Percentiles rank a stretch among this genome's conserved stretches.
Conservation (phyloP, 1,284 basidiomycete genomes). For the Entoloma clypeatum region DNA sequence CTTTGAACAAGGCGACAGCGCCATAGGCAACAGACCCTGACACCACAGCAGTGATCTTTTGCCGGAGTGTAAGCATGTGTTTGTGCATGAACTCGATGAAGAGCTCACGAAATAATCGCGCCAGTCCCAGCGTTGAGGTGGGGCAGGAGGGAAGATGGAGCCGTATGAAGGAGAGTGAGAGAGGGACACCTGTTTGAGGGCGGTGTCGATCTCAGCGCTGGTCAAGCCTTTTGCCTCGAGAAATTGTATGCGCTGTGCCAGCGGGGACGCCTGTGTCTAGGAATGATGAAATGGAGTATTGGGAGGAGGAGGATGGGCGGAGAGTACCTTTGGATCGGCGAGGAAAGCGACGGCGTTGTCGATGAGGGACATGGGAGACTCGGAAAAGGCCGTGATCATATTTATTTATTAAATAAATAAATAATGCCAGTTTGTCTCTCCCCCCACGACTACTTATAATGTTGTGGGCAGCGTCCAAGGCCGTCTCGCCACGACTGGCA, state of each 20-base stretch:
- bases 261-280: slow-evolving; percentile 70
- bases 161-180: slow-evolving; percentile 39
- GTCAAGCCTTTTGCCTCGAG: slow-evolving; percentile 92
- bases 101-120: slow-evolving; percentile 86
- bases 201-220: slow-evolving; percentile 82
- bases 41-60: slow-evolving; percentile 89
- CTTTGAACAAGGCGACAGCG: slow-evolving; percentile 81
- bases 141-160: slow-evolving; percentile 39
- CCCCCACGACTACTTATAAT: slow-evolving; percentile 28
- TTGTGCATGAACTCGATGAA: slow-evolving; percentile 12
- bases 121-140: slow-evolving; percentile 77
- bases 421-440: slow-evolving; percentile 11
- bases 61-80: slow-evolving; percentile 25
- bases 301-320: slow-evolving; percentile 1
- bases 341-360: slow-evolving; percentile 81
- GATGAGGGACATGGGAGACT: slow-evolving; percentile 50
- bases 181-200: slow-evolving; percentile 58
- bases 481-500: slow-evolving; percentile 46
- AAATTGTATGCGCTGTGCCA: slow-evolving; percentile 88
- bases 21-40: slow-evolving; percentile 90
- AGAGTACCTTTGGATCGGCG: slow-evolving; percentile 64
- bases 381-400: slow-evolving; percentile 21
- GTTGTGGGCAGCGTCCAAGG: slow-evolving; percentile 52
- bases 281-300: slow-evolving; percentile 4
- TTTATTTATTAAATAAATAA: slow-evolving; percentile 18